These are phyloP conservation scores for Ogataea paraovalis DNA, from an alignment of 805 yeast genomes.

Conservation along the genomic window DNA sequence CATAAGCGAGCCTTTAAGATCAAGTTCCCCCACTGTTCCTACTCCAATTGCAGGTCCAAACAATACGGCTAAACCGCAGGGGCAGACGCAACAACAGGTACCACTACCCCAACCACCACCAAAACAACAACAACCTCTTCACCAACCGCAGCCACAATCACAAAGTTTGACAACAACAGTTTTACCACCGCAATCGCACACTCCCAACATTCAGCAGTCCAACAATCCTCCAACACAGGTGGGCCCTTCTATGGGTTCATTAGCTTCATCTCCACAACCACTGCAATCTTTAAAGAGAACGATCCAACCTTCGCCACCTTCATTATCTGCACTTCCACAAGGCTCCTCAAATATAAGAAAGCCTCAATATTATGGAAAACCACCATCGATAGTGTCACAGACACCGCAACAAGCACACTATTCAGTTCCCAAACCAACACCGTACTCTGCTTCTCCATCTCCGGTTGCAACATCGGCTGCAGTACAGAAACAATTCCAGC, in stretches of 20 bases:
- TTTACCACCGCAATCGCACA: background rate
- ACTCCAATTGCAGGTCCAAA: too few relatives aligned
- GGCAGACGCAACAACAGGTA: conserved; percentile 4
- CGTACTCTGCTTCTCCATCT: background rate
- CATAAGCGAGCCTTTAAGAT: conserved; percentile 8
- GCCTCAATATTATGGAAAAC: conserved; percentile 28
- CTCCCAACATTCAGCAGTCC: background rate
- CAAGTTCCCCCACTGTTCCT: conserved; percentile 9
- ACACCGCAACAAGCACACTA: background rate
- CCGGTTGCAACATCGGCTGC: conserved; percentile 1
- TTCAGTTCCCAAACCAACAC: background rate
- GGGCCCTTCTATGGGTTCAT: background rate
- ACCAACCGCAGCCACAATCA: background rate
- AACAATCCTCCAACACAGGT: background rate
- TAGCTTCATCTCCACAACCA: background rate
- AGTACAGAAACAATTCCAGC: conserved; percentile 14
- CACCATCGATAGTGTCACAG: conserved; percentile 7
- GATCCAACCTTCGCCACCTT: conserved; percentile 20
- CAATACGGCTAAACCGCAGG: conserved; percentile 3
- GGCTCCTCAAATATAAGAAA: conserved; percentile 16
- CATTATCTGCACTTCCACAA: conserved; percentile 27
- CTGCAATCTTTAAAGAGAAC: background rate
- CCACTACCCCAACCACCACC: background rate
- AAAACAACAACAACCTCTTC: background rate
- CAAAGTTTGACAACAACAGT: background rate